Base-by-base conservation (phyloP, 306 rosid genomes). In the Sphenostylis stenocarpa region DNA sequence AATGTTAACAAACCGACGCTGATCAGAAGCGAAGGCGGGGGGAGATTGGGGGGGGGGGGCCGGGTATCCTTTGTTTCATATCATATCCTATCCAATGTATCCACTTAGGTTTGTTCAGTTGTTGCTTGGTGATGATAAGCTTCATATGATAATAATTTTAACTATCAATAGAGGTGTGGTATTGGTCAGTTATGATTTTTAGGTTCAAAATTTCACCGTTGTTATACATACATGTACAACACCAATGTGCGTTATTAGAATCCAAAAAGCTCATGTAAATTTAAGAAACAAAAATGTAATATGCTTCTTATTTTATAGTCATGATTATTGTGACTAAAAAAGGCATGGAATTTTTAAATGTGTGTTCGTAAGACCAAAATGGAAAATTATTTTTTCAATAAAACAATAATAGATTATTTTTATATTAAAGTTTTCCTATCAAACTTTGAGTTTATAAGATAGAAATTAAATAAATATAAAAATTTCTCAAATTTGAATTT, bases 1-100 rank as follows among this genome's bases (percentile, higher is more conserved):
- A 63, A 83, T 12, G n/a, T 39, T 10, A 79, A 68, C 17, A 2
- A 33, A 73, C 64, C 15, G 20, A 58, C 4, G 65, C 31, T 58
- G 39, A 26, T 26, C 7, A 24, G 5, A 55, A 21, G 28, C 19
- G 4, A n/a, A 29, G 33, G 33, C 0, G 33, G 0, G 12, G 2
- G 58, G 12, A 8, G 2, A 2, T 0, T 4, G 2, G 58, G 26
- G 26, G 6, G 0, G 29, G 2, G 31, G 63, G 7, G 65, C 56
- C 76, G 55, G 58, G 7, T 56, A 72, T 77, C 20, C 57, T 28
- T 33, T 24, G 41, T 21, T 19, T 53, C n/a, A n/a, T n/a, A n/a
- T 44, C 20, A 7, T 16, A 21, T 43, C 34, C 34, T 24, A n/a
- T 43, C 45, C 19, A 57, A 33, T 17, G 9, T 43, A 21, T n/a